These are phyloP conservation scores for Eremochloa ophiuroides DNA, from an alignment of 176 grass and related monocot species.

Conservation along the genomic window DNA sequence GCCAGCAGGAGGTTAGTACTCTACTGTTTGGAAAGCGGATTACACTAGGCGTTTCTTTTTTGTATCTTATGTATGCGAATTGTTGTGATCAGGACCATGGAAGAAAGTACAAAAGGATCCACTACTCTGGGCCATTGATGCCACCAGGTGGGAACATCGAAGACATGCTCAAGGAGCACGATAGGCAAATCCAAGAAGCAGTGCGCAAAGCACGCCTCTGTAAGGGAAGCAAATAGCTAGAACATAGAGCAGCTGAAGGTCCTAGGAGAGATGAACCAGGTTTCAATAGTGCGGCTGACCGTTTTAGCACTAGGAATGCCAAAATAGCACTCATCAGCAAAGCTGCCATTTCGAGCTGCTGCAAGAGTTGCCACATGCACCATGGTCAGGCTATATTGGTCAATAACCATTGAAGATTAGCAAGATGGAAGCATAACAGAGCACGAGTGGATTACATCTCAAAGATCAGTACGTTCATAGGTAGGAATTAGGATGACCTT, in stretches of 20 bases:
- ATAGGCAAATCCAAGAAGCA: slow-evolving; percentile 76
- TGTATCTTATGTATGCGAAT: not conserved
- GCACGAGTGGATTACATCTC: not conserved
- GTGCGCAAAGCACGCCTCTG: slow-evolving; percentile 71
- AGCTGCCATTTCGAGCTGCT: slow-evolving; percentile 20
- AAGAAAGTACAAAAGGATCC: slow-evolving; percentile 63
- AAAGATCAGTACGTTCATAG: not conserved
- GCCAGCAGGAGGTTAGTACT: slow-evolving; percentile 43
- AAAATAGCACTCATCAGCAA: not conserved
- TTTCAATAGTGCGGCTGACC: not conserved
- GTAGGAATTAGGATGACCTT: not conserved
- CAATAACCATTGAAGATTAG: not conserved
- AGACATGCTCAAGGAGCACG: slow-evolving; percentile 91
- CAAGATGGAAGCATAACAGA: not conserved
- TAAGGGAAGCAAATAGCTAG: slow-evolving; percentile 35
- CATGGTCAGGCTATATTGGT: not conserved
- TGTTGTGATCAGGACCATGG: slow-evolving; percentile 42
- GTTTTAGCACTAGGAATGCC: not conserved
- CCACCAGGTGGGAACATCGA: slow-evolving; percentile 69
- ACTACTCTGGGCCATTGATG: slow-evolving; percentile 83
- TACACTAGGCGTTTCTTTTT: not conserved
- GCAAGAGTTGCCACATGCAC: slow-evolving; percentile 17
- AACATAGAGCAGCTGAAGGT: slow-evolving; percentile 1
- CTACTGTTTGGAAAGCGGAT: not conserved
- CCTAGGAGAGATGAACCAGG: not conserved